Base-by-base conservation (phyloP, 2,329 filamentous ascomycete genomes). In the Phaeosphaeria sp. region DNA sequence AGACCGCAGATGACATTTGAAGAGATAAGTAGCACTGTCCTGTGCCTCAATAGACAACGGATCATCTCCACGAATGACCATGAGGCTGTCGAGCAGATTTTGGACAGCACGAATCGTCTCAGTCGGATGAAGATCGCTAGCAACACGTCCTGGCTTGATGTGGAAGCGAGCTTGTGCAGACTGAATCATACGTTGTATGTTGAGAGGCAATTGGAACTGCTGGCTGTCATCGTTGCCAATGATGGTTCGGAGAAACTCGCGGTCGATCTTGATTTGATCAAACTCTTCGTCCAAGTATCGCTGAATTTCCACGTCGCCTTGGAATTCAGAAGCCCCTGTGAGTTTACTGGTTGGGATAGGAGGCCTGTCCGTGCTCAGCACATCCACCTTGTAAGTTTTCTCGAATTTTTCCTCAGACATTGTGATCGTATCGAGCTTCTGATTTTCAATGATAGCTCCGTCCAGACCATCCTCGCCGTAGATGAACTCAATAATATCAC, bases 401-500 rank as follows among this genome's bases (percentile, higher is more conserved):
- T 91, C 89, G 70, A 99, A 97, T 46, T 89, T 87, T 46, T 84
- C 82, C 68, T 92, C 84, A 1, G 92, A 92, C 77, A 92, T 88
- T 64, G 89, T 90, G 75, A 98, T 90, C 73, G 91, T 89, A 69
- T 97, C 92, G 63, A 99, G 87, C 54, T 87, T 87, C 78, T 99
- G 96, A 71, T 93, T 92, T 81, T 99, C 95, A 56, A 99, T 98
- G 76, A 90, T 87, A 64, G 91, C 90, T 72, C 91, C 96, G 77
- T 99, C 96, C 7, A 98, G 85, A 72, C 95, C 96, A 78, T 99
- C 96, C 77, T 99, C 95, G 73, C 95, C 95, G 67, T 99, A 99
- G 60, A 97, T 85, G 81, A 99, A 99, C 74, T 99, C 94, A 54
- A 99, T 89, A 62, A 99, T 90, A 70, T 99, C 96, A 46, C 95